Conservation (phyloP, 306 rosid genomes). For the Begonia fuchsioides region DNA sequence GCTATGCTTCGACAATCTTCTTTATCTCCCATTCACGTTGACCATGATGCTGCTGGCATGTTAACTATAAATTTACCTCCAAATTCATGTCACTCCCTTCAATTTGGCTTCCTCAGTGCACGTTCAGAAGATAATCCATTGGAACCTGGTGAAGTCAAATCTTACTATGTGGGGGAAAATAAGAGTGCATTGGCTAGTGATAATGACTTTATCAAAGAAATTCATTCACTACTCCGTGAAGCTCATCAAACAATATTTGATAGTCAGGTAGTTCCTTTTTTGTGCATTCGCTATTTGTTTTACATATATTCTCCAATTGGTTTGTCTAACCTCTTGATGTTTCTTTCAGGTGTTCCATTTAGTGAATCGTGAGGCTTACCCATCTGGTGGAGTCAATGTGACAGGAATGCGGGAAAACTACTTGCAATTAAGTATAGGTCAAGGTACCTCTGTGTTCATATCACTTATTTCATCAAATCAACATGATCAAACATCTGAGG, state of each 20-base stretch:
- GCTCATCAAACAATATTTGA: slow-evolving; percentile 68
- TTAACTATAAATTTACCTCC: slow-evolving; percentile 63
- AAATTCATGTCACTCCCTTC: slow-evolving; percentile 49
- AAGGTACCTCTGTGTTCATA: slow-evolving; percentile 62
- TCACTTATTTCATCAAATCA: slow-evolving; percentile 50
- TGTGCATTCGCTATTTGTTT: slow-evolving; percentile 3
- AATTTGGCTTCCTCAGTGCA: slow-evolving; percentile 50
- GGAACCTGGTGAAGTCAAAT: slow-evolving; percentile 26
- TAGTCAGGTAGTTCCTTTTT: slow-evolving; percentile 39
- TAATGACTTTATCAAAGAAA: slow-evolving; percentile 58
- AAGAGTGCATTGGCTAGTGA: slow-evolving; percentile 40
- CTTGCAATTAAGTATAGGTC: slow-evolving; percentile 62
- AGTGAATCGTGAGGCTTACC: slow-evolving; percentile 80
- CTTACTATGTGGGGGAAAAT: slow-evolving; percentile 27
- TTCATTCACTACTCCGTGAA: slow-evolving; percentile 62
- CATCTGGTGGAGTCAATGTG: slow-evolving; percentile 57
- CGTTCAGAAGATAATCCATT: slow-evolving; percentile 19
- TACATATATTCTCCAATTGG: background rate
- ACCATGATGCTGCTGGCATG: slow-evolving; percentile 85
- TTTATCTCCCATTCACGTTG: slow-evolving; percentile 57
- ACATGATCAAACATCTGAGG: slow-evolving; percentile 30
- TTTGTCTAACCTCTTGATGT: slow-evolving; percentile 1
- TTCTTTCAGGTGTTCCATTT: slow-evolving; percentile 71
- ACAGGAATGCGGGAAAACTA: slow-evolving; percentile 83
- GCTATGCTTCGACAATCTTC: slow-evolving; percentile 39